Base-by-base conservation (phyloP, 768 basidiomycete species). In the Grammothele lineata region DNA sequence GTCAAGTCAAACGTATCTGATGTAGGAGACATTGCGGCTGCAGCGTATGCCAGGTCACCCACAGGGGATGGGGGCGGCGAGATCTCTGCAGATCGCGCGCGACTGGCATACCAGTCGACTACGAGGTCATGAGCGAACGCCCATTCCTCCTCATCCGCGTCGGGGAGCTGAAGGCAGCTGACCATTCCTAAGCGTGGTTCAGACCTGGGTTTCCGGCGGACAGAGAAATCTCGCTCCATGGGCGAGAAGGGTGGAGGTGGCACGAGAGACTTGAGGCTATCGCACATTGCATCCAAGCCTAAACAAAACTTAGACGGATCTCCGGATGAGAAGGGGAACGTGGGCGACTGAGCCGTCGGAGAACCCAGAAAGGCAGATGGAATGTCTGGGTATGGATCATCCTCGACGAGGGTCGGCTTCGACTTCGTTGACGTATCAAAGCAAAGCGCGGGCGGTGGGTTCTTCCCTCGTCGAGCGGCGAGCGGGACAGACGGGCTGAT, bases 321-420 rank as follows among this genome's bases (percentile, higher is more conserved):
- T 8, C 33, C 22, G 12, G n/a, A 24, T 6, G 48, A 33, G 12
- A 50, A 33, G 18, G 63, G 59, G 30, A 65, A 63, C 24, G 48
- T 50, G 2, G 71, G 68, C 5, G 61, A 63, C 52, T 64, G 63
- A 18, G 57, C 44, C 6, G 62, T 54, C 0, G 68, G 60, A 3
- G 70, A 69, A 12, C 71, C 68, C 12, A 65, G 61, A 58, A 74
- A 74, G 6, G 72, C 67, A 14, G 66, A 70, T 5, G 72, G 73
- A 12, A 74, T 69, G 42, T 66, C 66, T 18, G 73, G 72, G 45
- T 74, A 74, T 6, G 56, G 43, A 33, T 57, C 60, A 17, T 37
- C 9, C 9, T 42, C 62, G 24, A 51, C 50, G 55, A n/a, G n/a
- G n/a, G n/a, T n/a, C n/a, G 14, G 14, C 15, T 9, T 18, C 19